A percentile compares a stretch with the other conserved stretches of the same genome.
These are phyloP conservation scores for Zanthoxylum bungeanum DNA, from an alignment of 345 rosid species.

Conservation along the genomic window DNA sequence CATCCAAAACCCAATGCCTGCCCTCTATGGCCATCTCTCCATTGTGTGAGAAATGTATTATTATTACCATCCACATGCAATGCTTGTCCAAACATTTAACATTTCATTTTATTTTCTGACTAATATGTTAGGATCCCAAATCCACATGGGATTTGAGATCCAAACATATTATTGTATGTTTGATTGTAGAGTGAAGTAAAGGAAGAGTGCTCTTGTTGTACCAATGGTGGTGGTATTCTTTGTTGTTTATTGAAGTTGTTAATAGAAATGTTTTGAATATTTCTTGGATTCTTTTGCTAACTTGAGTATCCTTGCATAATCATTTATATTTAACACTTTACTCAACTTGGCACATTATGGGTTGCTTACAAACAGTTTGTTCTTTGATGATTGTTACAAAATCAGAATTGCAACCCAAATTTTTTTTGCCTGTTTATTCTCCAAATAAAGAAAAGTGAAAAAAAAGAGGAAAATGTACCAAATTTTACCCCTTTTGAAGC, in stretches of 20 bases:
- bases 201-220: neutral
- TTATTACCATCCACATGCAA: neutral
- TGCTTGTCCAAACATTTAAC: neutral
- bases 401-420: neutral
- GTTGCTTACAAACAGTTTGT: neutral
- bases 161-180: no score
- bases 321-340: neutral
- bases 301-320: neutral
- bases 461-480: neutral
- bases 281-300: conserved; percentile 11
- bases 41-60: neutral
- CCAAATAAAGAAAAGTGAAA: neutral
- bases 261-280: neutral
- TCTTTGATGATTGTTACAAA: neutral
- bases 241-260: neutral
- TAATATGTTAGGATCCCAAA: no score
- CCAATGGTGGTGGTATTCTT: neutral
- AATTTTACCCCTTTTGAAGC: neutral
- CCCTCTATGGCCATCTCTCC: neutral
- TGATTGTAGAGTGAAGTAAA: neutral
- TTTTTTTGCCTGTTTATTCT: neutral
- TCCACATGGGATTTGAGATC: no score
- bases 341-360: neutral
- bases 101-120: neutral
- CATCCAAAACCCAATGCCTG: conserved; percentile 4